phyloP scores from a whole-genome alignment of 805 yeast genomes.

The Torulaspora microellipsoides region DNA sequence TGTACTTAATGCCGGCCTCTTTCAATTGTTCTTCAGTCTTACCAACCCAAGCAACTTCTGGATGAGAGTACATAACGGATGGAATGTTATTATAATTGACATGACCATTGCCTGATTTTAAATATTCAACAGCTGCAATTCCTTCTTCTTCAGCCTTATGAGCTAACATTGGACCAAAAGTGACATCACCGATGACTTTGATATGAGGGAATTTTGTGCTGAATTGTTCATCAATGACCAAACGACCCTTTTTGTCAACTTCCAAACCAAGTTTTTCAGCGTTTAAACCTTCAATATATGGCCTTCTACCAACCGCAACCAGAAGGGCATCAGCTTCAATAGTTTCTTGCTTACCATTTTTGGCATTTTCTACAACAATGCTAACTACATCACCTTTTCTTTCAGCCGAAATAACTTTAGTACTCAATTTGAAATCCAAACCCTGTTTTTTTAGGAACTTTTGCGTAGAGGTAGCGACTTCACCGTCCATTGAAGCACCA shows the following conservation, averaged over 20 bases:
- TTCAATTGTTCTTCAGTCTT: slow-evolving; percentile 92
- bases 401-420: slow-evolving; percentile 84
- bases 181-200: slow-evolving; percentile 96
- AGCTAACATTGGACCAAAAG: slow-evolving; percentile 99
- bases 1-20: slow-evolving; percentile 86
- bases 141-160: slow-evolving; percentile 99
- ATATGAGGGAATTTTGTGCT: slow-evolving; percentile 89
- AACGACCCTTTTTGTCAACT: slow-evolving; percentile 84
- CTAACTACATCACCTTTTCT: slow-evolving; percentile 86
- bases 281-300: slow-evolving; percentile 84
- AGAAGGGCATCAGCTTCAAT: slow-evolving; percentile 88
- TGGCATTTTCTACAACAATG: slow-evolving; percentile 83
- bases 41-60: slow-evolving; percentile 99
- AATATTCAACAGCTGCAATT: slow-evolving; percentile 94
- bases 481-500: slow-evolving; percentile 98
- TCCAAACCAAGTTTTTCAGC: slow-evolving; percentile 88
- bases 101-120: slow-evolving; percentile 92
- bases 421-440: slow-evolving; percentile 82
- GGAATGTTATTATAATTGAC: slow-evolving; percentile 98
- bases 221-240: slow-evolving; percentile 91
- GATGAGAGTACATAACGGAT: slow-evolving; percentile 98
- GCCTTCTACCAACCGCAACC: slow-evolving; percentile 99
- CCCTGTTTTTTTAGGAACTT: slow-evolving; percentile 94
- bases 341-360: slow-evolving; percentile 72
- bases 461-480: slow-evolving; percentile 86